Base-by-base conservation (phyloP, 2,329 filamentous ascomycete species). In the Ophiocordyceps camponoti-leonardi region DNA sequence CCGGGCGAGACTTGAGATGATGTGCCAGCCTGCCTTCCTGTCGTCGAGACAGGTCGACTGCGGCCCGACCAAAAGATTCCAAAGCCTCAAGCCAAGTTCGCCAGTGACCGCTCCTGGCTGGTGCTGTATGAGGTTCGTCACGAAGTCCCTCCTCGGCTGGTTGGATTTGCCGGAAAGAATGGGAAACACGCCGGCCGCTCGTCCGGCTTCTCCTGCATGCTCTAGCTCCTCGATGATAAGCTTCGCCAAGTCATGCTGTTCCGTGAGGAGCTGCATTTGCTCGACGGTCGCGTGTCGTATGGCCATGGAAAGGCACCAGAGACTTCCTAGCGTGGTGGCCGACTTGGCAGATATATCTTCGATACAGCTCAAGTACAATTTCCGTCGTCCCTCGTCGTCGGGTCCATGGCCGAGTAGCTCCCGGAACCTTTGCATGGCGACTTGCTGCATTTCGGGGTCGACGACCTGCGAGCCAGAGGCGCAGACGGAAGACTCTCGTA, bases 51-150 rank as follows among this genome's bases (percentile, higher is more conserved):
- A 75, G 4, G 77, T 63, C 4, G 79, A 76, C 37, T 69, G 63
- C 5, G 71, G 67, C 13, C 86, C 83, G 43, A 94, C 77, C 23
- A 92, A 67, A 37, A 81, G 67, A 47, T 81, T 68, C 85, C 86
- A 94, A 2, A 94, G 68, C 13, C 67, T 67, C 40, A 68, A 65
- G 16, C 81, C 79, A 4, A 84, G 67, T 1, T 81, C 73, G 3
- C 67, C 55, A 0, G 75, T 72, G 42, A 94, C 72, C 0, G 75
- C 73, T 10, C 70, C 64, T 1, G 81, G 72, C n/a, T 76, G 73
- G 44, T 77, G 65, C 31, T 65, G 62, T 31, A 90, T 72, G 35
- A 87, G 68, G 41, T 62, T 65, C 45, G 61, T 64, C 45, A 78
- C 72, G 41, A 78, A 71, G 45, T 73, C 78, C 50, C 70, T 75